A percentile compares a stretch with the other conserved stretches of the same genome.
These are phyloP conservation scores for Rosellinia necatrix DNA, from an alignment of 2,329 filamentous ascomycete genomes.

Conservation along the genomic window DNA sequence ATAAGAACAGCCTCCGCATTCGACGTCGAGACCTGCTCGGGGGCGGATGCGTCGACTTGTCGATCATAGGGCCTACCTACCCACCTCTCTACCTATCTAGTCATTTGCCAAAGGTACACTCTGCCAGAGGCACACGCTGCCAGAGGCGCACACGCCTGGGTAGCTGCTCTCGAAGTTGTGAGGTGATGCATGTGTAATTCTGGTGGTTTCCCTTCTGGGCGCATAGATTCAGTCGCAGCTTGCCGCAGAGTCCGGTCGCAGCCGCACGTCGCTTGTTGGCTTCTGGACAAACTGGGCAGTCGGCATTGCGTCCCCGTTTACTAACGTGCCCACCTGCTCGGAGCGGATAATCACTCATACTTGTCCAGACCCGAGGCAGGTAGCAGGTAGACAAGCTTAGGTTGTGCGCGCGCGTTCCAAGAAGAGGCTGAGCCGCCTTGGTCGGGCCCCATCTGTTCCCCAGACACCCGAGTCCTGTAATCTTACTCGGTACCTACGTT, in stretches of 20 bases:
- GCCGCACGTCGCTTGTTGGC: conserved; percentile 24
- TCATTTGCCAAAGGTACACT: no score
- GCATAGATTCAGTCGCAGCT: conserved; percentile 20
- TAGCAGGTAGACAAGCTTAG: neutral
- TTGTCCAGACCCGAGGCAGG: neutral
- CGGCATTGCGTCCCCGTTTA: conserved; percentile 22
- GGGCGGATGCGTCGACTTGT: neutral
- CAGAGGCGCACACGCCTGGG: conserved; percentile 8
- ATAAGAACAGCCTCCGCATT: neutral
- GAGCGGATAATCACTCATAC: conserved; percentile 22
- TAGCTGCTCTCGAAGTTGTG: conserved; percentile 5
- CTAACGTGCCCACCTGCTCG: conserved; percentile 17
- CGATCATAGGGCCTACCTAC: conserved; percentile 1
- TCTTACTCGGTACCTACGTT: conserved; percentile 11
- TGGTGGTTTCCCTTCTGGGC: conserved; percentile 20
- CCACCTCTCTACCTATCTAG: no score
- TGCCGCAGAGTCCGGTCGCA: conserved; percentile 23
- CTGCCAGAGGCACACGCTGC: no score
- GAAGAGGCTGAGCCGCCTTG: conserved; percentile 18
- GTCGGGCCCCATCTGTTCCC: conserved; percentile 4
- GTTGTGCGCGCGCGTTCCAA: neutral
- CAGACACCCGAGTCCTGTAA: conserved; percentile 11
- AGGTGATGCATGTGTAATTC: conserved; percentile 23
- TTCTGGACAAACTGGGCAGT: conserved; percentile 8
- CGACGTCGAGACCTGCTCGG: neutral